Base-by-base conservation (phyloP, 805 yeast species). In the Ogataea henricii region DNA sequence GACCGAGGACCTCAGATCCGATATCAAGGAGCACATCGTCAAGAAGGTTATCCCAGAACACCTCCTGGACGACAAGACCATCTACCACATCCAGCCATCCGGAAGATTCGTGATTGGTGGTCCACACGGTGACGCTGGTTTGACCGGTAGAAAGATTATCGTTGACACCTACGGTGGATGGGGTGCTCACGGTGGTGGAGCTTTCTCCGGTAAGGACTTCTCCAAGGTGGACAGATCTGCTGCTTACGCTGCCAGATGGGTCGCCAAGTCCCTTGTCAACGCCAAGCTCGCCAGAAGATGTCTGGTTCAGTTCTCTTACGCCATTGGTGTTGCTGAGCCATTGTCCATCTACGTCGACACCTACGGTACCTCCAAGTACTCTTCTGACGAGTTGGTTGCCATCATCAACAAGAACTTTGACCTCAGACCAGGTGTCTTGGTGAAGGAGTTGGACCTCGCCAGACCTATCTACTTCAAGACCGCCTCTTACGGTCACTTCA, bases 111-210 rank as follows among this genome's bases (percentile, higher is more conserved):
- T 94, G 66, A 94, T 94, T 70, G 99, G 99, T 79, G 99, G 99
- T 73, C 99, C 99, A 63, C 99, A 94, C 78, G 99, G 99, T 83
- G 99, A 94, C 72, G 99, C 99, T 60, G 99, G 99, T 81, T 79
- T 94, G 70, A 94, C 99, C 62, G 99, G 99, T 74, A 89, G 99
- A 81, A 94, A 94, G 82, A 94, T 94, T 74, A 94, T 94, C 67
- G 99, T 94, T 70, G 99, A 94, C 76, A 96, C 99, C 58, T 94
- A 94, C 79, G 99, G 99, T 80, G 99, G 99, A 68, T 95, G 99
- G 95, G 97, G 99, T 77, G 98, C 99, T 68, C 99, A 94, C 82
- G 99, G 99, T 78, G 99, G 99, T 82, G 99, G 99, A 82, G 99
- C 99, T 58, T 94, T 94, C 90, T 87, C 96, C 57, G 99, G 99